Percentiles rank a stretch among this genome's conserved stretches.
Evolutionary conservation across 257 asterid species (phyloP).

Genomic region (Forsythia viridissima): DNA sequence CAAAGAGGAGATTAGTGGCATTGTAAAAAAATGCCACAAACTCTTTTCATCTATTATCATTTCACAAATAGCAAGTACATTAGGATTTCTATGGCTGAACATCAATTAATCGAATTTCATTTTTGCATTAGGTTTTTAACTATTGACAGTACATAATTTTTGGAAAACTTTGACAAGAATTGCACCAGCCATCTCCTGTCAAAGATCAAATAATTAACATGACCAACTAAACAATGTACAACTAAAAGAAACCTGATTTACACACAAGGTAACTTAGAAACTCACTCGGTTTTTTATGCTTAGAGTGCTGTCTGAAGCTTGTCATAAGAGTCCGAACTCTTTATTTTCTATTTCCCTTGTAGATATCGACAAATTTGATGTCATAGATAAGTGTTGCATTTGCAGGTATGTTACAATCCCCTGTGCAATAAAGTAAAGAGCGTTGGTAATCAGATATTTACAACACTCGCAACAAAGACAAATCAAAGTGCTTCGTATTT

Average conservation of each 20-base stretch:
- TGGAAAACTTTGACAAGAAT: not conserved
- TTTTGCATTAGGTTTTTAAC: not conserved
- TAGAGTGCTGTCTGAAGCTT: not conserved
- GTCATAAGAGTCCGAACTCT: not conserved
- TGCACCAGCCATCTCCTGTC: not conserved
- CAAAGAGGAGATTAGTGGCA: not conserved
- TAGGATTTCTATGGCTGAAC: not conserved
- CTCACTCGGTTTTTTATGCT: conserved; percentile 26
- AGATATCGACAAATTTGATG: conserved; percentile 64
- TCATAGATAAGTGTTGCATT: conserved; percentile 83
- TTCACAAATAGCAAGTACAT: not conserved
- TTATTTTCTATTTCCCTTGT: conserved; percentile 71
- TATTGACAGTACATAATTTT: not conserved
- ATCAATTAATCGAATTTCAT: not conserved
- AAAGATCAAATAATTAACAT: not conserved
- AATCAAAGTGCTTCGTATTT: not conserved
- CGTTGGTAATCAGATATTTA: not conserved
- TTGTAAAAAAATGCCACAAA: not conserved
- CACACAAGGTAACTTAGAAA: not conserved
- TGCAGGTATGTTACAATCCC: conserved; percentile 91
- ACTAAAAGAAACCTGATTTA: not conserved
- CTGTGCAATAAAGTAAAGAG: conserved; percentile 29
- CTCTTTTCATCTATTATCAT: not conserved
- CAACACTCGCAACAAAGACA: not conserved
- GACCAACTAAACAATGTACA: not conserved